A percentile compares a stretch with the other conserved stretches of the same genome.
These are phyloP conservation scores for Vitis hybrid DNA, from an alignment of 177 flowering plant genomes.

Conservation along the genomic window DNA sequence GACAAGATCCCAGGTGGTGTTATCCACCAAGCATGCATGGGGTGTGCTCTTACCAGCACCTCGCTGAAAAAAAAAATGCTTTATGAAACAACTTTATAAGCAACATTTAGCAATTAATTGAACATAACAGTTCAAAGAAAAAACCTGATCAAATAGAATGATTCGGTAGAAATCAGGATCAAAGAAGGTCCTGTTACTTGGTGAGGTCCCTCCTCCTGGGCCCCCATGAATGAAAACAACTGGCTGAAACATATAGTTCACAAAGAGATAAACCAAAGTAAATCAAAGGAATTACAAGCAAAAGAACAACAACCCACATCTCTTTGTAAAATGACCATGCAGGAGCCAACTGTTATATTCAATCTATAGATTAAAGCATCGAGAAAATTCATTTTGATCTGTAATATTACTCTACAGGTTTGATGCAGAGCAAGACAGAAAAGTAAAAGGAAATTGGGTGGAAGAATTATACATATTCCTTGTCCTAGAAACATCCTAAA, in stretches of 20 bases:
- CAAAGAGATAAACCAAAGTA: background rate
- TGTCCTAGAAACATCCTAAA: no score
- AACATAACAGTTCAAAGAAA: background rate
- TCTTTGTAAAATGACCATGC: background rate
- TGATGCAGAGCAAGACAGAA: no score
- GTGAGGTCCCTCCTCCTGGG: slow-evolving; percentile 94
- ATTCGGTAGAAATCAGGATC: slow-evolving; percentile 89
- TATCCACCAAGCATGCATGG: slow-evolving; percentile 93
- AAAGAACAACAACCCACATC: no score
- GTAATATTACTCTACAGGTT: background rate
- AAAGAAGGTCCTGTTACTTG: slow-evolving; percentile 81
- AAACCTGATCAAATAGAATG: slow-evolving; percentile 93
- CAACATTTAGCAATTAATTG: background rate
- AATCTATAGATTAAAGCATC: background rate
- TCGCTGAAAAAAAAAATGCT: slow-evolving; percentile 45
- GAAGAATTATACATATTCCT: no score
- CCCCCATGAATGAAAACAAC: slow-evolving; percentile 98
- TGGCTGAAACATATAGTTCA: slow-evolving; percentile 53
- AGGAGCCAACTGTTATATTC: background rate
- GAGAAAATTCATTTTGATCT: slow-evolving; percentile 1
- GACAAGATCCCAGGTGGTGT: slow-evolving; percentile 94
- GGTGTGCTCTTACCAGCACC: slow-evolving; percentile 98
- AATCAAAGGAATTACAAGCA: background rate
- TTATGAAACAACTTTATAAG: background rate
- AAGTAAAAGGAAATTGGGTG: no score